Evolutionary conservation across 1,284 basidiomycete species (phyloP).

Genomic region (Apiotrichum montevideense): DNA sequence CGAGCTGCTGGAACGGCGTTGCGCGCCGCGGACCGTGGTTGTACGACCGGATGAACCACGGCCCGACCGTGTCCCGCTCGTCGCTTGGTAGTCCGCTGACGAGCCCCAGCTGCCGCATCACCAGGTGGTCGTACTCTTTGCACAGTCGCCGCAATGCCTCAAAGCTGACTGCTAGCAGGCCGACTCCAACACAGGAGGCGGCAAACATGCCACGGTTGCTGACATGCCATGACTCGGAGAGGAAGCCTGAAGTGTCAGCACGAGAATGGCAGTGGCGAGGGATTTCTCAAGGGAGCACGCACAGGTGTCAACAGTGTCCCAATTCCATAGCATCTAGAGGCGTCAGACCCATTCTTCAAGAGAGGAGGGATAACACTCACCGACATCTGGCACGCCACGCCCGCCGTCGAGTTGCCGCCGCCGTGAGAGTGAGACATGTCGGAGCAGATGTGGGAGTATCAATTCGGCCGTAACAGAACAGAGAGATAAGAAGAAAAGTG

Average conservation of each 20-base stretch:
- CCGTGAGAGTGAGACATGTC: no score
- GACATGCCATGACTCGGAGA: constrained; percentile 28
- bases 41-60: background rate
- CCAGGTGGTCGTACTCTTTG: constrained; percentile 20
- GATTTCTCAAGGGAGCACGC: background rate
- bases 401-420: background rate
- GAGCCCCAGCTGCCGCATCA: constrained; percentile 1
- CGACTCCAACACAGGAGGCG: constrained; percentile 26
- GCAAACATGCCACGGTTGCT: constrained; percentile 24
- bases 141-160: constrained; percentile 21
- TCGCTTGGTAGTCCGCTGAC: background rate
- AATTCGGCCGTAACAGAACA: no score
- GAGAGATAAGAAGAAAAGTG: no score
- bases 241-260: constrained; percentile 17
- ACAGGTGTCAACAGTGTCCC: constrained; percentile 28
- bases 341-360: background rate
- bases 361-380: background rate
- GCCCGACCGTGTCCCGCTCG: background rate
- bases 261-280: no score
- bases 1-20: constrained; percentile 25
- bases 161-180: constrained; percentile 16
- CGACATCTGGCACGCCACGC: background rate
- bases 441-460: no score
- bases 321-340: constrained; percentile 33
- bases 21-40: constrained; percentile 15